These are phyloP conservation scores for Cryptococcus depauperatus DNA, from an alignment of 1,284 basidiomycete genomes.

Conservation along the genomic window DNA sequence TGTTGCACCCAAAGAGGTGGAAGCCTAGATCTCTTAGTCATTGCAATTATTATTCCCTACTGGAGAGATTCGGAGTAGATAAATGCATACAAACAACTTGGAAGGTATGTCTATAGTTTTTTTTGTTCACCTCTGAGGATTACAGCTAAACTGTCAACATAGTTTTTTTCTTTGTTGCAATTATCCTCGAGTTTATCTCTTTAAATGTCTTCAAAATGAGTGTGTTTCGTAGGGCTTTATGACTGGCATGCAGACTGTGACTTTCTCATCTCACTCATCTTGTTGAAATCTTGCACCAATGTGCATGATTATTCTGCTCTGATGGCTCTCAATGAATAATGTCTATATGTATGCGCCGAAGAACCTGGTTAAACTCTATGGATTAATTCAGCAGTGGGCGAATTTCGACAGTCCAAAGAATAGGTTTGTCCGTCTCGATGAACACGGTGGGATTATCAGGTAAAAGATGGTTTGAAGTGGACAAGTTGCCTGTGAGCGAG, in stretches of 20 bases:
- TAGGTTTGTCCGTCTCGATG: conserved; percentile 53
- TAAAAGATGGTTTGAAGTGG: conserved; percentile 84
- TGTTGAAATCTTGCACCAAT: neutral
- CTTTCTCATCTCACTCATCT: too few species aligned
- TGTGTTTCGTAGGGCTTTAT: neutral
- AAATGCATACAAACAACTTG: too few species aligned
- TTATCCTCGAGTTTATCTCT: neutral
- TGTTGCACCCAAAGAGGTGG: conserved; percentile 18
- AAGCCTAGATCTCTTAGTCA: too few species aligned
- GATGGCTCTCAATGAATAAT: neutral
- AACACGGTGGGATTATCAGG: conserved; percentile 49
- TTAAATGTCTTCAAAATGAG: neutral
- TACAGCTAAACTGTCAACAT: neutral
- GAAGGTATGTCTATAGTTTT: neutral
- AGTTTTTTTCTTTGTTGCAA: neutral
- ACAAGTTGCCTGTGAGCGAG: conserved; percentile 71
- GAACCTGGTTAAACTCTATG: neutral
- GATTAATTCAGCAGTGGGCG: too few species aligned
- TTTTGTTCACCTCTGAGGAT: neutral
- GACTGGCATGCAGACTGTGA: neutral
- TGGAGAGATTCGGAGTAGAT: neutral
- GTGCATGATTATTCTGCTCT: neutral
- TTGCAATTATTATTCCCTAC: too few species aligned
- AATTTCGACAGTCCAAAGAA: neutral
- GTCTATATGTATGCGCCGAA: neutral